phyloP scores from a whole-genome alignment of 805 yeast species.

The Starmerella riodocensis region DNA sequence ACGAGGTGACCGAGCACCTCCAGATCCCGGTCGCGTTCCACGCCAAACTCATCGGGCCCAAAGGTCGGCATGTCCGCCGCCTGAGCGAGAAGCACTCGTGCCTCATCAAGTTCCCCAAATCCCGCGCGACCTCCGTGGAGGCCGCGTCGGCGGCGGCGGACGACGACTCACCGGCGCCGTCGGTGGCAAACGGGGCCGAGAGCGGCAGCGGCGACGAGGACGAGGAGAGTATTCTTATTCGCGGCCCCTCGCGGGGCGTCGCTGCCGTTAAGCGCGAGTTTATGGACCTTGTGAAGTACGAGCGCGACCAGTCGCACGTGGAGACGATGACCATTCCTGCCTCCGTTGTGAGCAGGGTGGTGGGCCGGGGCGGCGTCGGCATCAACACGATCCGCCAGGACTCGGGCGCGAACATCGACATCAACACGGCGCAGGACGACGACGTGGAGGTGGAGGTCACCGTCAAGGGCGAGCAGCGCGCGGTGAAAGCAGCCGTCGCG shows the following conservation, averaged over 20 bases:
- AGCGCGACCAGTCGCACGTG: constrained; percentile 68
- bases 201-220: constrained; percentile 6
- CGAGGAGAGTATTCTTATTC: constrained; percentile 36
- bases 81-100: constrained; percentile 81
- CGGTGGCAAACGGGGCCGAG: neutral
- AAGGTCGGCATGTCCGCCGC: constrained; percentile 68
- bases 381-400: constrained; percentile 68
- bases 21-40: constrained; percentile 67
- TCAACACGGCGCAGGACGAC: constrained; percentile 21
- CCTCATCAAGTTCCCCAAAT: constrained; percentile 54
- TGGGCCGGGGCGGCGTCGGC: constrained; percentile 78
- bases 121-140: constrained; percentile 3
- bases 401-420: constrained; percentile 36
- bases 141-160: constrained; percentile 22
- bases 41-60: constrained; percentile 68
- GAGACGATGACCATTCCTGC: constrained; percentile 53
- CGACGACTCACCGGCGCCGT: constrained; percentile 25
- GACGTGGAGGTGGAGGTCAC: constrained; percentile 40
- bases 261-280: constrained; percentile 28
- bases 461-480: constrained; percentile 64
- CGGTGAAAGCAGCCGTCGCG: constrained; percentile 57
- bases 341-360: constrained; percentile 66
- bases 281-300: constrained; percentile 69
- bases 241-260: constrained; percentile 70
- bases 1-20: constrained; percentile 54